Percentiles rank a stretch among this genome's conserved stretches.
phyloP scores from a whole-genome alignment of 202 grass and related monocot species.

The Setaria viridis region DNA sequence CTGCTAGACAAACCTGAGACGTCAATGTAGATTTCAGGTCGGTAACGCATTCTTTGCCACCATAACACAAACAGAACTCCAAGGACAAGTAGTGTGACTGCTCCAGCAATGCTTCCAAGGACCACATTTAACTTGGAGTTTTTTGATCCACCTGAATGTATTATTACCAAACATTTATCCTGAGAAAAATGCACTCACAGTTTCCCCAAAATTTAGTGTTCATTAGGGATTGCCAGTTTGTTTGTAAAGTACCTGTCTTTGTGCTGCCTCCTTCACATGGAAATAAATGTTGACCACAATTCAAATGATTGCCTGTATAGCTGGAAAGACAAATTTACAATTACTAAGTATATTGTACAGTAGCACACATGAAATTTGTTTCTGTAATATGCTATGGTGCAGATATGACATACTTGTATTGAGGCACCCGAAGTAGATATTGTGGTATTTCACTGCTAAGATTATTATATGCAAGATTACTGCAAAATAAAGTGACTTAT shows the following conservation, averaged over 20 bases:
- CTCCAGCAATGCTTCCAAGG: conserved; percentile 65
- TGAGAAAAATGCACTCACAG: not conserved
- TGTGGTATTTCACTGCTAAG: conserved; percentile 63
- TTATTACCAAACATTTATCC: conserved; percentile 45
- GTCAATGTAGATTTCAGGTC: conserved; percentile 75
- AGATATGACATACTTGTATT: conserved; percentile 68
- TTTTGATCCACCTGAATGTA: conserved; percentile 51
- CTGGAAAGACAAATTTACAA: conserved; percentile 51
- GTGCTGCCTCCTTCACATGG: conserved; percentile 47
- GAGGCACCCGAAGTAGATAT: conserved; percentile 53
- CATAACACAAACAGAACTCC: conserved; percentile 64
- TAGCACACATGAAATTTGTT: conserved; percentile 6
- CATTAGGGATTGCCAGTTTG: not conserved
- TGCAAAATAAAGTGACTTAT: conserved; percentile 51
- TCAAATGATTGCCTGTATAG: conserved; percentile 69
- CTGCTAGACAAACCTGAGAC: conserved; percentile 70
- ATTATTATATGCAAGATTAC: conserved; percentile 63
- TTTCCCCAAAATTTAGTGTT: conserved; percentile 23
- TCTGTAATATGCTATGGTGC: conserved; percentile 18
- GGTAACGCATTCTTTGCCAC: conserved; percentile 56
- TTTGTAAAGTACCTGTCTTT: conserved; percentile 50
- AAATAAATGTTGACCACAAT: conserved; percentile 58
- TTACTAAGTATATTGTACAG: conserved; percentile 21
- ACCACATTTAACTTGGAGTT: conserved; percentile 54
- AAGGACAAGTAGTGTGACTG: conserved; percentile 46